A percentile compares a stretch with the other conserved stretches of the same genome.
phyloP scores from a whole-genome alignment of 352 stramenopile genomes.

The Phytophthora boehmeriae region DNA sequence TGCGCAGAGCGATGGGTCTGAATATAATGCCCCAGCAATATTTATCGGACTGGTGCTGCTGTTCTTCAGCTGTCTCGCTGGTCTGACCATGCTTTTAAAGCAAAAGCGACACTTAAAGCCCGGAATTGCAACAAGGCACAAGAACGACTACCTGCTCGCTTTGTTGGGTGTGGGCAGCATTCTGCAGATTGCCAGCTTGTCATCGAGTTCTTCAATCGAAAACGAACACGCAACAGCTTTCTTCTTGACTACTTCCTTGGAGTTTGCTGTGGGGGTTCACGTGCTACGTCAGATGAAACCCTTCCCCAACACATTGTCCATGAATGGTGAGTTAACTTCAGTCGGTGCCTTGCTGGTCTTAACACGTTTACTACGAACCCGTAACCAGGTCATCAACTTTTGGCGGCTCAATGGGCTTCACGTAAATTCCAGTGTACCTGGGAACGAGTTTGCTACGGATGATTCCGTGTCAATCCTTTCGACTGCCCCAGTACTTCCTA shows the following conservation, averaged over 20 bases:
- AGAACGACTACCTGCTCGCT: slow-evolving; percentile 1
- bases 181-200: slow-evolving; percentile 66
- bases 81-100: slow-evolving; percentile 14
- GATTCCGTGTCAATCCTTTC: slow-evolving; percentile 85
- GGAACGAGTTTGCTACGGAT: slow-evolving; percentile 79
- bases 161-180: slow-evolving; percentile 27
- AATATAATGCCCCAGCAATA: slow-evolving; percentile 63
- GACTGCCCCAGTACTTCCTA: slow-evolving; percentile 56
- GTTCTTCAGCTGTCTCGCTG: slow-evolving; percentile 28
- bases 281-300: slow-evolving; percentile 23
- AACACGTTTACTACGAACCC: slow-evolving; percentile 67
- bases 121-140: not conserved
- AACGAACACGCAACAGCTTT: slow-evolving; percentile 89
- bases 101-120: not conserved
- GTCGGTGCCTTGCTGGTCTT: slow-evolving; percentile 42
- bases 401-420: slow-evolving; percentile 67
- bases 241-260: slow-evolving; percentile 66
- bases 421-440: slow-evolving; percentile 46
- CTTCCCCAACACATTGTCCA: not conserved
- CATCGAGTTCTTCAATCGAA: slow-evolving; percentile 88
- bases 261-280: slow-evolving; percentile 28
- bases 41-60: slow-evolving; percentile 46
- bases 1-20: slow-evolving; percentile 69
- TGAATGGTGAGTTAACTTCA: slow-evolving; percentile 13
- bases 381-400: slow-evolving; percentile 92